Evolutionary conservation across 306 rosid genomes (phyloP).

Genomic region (Cucurbita argyrosperma): DNA sequence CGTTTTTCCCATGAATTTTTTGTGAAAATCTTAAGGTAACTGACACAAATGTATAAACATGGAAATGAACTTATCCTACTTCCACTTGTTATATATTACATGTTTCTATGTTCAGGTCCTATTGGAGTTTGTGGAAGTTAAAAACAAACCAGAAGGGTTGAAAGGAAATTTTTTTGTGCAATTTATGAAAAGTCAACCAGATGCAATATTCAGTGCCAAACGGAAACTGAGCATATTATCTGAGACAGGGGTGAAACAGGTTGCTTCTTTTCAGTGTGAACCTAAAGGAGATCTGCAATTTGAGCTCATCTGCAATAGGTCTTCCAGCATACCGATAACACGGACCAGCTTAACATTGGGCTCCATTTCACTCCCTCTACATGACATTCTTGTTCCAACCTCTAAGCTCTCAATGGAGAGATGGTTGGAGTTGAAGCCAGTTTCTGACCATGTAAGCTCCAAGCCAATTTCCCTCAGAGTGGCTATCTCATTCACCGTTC

Average conservation of each 20-base stretch:
- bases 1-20: not conserved
- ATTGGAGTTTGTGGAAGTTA: slow-evolving; percentile 65
- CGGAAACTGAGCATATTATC: slow-evolving; percentile 62
- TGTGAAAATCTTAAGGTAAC: not conserved
- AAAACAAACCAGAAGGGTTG: slow-evolving; percentile 63
- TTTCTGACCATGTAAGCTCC: slow-evolving; percentile 25
- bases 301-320: slow-evolving; percentile 46
- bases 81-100: not conserved
- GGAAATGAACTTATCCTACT: not conserved
- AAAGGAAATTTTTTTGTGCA: slow-evolving; percentile 60
- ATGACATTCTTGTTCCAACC: slow-evolving; percentile 39
- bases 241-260: slow-evolving; percentile 51
- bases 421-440: slow-evolving; percentile 62
- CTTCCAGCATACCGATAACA: slow-evolving; percentile 41
- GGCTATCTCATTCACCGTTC: slow-evolving; percentile 55
- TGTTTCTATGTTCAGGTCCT: slow-evolving; percentile 38
- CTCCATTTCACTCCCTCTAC: slow-evolving; percentile 41
- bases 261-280: slow-evolving; percentile 75
- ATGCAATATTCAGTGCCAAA: slow-evolving; percentile 42
- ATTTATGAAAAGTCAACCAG: slow-evolving; percentile 66
- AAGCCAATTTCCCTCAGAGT: slow-evolving; percentile 51
- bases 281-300: slow-evolving; percentile 72
- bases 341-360: slow-evolving; percentile 47
- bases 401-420: slow-evolving; percentile 56
- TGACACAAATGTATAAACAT: not conserved